These are phyloP conservation scores for Mycena epipterygia DNA, from an alignment of 768 basidiomycete genomes.

Conservation along the genomic window DNA sequence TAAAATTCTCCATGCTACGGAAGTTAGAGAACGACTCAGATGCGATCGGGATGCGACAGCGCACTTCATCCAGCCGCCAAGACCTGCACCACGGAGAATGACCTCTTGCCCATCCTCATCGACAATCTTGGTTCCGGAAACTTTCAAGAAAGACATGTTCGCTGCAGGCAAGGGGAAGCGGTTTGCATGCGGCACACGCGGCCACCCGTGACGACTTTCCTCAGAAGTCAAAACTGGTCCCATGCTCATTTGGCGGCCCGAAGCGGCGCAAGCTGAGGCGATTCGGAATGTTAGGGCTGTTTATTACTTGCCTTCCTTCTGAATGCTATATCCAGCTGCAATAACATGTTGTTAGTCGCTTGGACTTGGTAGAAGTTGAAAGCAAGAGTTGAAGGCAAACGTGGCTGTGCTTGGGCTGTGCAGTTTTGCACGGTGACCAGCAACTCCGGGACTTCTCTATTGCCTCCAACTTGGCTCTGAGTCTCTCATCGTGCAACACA, in stretches of 20 bases:
- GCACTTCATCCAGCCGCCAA: conserved; percentile 90
- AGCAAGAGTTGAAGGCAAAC: no score
- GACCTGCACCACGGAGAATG: conserved; percentile 80
- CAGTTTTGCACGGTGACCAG: no score
- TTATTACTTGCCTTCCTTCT: no score
- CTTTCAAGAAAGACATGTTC: conserved; percentile 65
- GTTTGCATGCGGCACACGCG: no score
- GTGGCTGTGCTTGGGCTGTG: no score
- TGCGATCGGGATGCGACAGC: not conserved
- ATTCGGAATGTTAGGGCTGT: not conserved
- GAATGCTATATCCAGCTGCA: no score
- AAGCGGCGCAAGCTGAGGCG: no score
- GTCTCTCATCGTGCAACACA: no score
- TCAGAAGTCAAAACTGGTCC: not conserved
- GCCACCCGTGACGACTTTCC: not conserved
- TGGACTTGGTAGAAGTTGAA: no score
- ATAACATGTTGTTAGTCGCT: no score
- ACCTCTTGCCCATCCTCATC: conserved; percentile 68
- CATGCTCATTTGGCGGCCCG: not conserved
- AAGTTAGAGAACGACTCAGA: conserved; percentile 6
- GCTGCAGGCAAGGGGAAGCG: not conserved
- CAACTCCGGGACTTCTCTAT: no score
- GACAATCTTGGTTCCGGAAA: conserved; percentile 73
- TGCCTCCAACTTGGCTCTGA: no score
- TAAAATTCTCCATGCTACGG: conserved; percentile 82